Evolutionary conservation across 257 asterid genomes (phyloP).

Genomic region (Sherardia arvensis): DNA sequence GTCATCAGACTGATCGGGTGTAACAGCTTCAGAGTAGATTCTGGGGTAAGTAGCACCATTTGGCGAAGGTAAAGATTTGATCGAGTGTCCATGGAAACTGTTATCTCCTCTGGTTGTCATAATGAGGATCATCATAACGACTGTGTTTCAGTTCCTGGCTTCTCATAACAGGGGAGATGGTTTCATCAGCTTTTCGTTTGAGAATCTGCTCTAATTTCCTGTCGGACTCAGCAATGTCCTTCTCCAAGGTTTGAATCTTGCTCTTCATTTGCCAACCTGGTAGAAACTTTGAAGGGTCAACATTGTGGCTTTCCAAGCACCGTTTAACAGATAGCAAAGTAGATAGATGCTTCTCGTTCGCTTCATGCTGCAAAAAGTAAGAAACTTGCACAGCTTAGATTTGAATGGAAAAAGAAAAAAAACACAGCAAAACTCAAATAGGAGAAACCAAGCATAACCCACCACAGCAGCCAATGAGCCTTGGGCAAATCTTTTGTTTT

Average conservation of each 20-base stretch:
- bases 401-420: not conserved
- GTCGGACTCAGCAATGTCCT: conserved; percentile 29
- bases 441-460: conserved; percentile 9
- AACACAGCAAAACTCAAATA: not conserved
- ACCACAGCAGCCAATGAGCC: conserved; percentile 41
- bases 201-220: conserved; percentile 26
- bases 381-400: conserved; percentile 14
- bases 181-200: conserved; percentile 52
- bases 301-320: conserved; percentile 50
- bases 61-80: conserved; percentile 25
- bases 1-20: conserved; percentile 25
- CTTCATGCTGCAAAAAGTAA: conserved; percentile 40
- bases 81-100: conserved; percentile 21
- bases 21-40: conserved; percentile 16
- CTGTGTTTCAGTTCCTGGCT: conserved; percentile 42
- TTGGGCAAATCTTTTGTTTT: conserved; percentile 28
- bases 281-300: conserved; percentile 50
- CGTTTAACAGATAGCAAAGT: conserved; percentile 41
- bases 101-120: conserved; percentile 24
- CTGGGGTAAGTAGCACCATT: conserved; percentile 30
- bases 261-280: conserved; percentile 73
- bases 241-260: conserved; percentile 44
- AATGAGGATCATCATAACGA: conserved; percentile 25
- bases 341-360: conserved; percentile 50
- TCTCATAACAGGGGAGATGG: conserved; percentile 31